Conservation (phyloP, 2,329 filamentous ascomycete species). For the Colletotrichum musae region DNA sequence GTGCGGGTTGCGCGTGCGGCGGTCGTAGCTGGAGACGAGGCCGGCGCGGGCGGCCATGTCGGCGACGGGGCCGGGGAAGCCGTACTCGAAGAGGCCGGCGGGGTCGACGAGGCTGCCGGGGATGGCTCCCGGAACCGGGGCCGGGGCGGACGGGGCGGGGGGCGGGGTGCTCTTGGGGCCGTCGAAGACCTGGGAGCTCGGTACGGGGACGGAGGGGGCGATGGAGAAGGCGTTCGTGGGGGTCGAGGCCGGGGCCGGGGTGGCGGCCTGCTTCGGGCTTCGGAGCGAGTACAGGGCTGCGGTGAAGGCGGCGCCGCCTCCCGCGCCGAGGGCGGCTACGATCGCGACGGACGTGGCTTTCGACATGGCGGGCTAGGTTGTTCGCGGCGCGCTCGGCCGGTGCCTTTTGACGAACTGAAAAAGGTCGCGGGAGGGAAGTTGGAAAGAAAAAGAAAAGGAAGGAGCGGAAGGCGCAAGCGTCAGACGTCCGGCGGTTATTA, state of each 20-base stretch:
- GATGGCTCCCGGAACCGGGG: slow-evolving; percentile 47
- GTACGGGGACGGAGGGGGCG: slow-evolving; percentile 58
- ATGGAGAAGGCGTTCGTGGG: slow-evolving; percentile 47
- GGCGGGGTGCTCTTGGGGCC: slow-evolving; percentile 43
- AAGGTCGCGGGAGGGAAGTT: background rate
- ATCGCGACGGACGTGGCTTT: slow-evolving; percentile 80
- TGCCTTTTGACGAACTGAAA: background rate
- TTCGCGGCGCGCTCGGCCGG: slow-evolving; percentile 13
- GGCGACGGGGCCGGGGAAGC: slow-evolving; percentile 91
- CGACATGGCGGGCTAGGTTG: slow-evolving; percentile 72
- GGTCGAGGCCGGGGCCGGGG: slow-evolving; percentile 47
- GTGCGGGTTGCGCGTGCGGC: slow-evolving; percentile 88
- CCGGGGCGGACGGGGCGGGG: slow-evolving; percentile 45
- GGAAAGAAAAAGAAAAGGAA: background rate
- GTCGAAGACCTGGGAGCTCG: slow-evolving; percentile 71
- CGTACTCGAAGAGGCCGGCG: slow-evolving; percentile 84
- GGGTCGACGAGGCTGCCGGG: slow-evolving; percentile 75
- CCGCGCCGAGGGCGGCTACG: slow-evolving; percentile 82
- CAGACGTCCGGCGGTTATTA: slow-evolving; percentile 34
- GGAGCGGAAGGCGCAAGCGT: background rate
- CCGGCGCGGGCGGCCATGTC: slow-evolving; percentile 85
- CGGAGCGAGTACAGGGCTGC: slow-evolving; percentile 76
- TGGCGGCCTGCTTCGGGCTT: slow-evolving; percentile 53
- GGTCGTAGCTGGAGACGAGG: slow-evolving; percentile 90
- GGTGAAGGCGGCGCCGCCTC: slow-evolving; percentile 82